Conservation (phyloP, 768 basidiomycete species). For the Boletus tomentosulus region DNA sequence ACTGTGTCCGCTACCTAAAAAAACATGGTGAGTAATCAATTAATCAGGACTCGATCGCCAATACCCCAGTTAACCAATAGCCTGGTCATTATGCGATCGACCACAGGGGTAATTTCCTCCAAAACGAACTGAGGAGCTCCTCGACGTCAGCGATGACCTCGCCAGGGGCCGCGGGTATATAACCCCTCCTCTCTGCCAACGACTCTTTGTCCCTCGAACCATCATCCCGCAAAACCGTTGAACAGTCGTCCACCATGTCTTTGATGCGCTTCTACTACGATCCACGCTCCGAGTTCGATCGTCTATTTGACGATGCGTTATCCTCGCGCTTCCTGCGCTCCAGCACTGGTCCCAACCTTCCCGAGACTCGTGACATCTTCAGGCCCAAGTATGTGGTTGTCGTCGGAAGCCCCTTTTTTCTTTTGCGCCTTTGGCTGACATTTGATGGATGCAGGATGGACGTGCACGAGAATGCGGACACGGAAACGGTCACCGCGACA, state of each 20-base stretch:
- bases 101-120: neutral
- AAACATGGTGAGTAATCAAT: no score
- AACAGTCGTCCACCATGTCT: conserved; percentile 18
- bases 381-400: conserved; percentile 33
- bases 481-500: conserved; percentile 47
- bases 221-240: neutral
- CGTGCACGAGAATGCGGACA: conserved; percentile 45
- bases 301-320: conserved; percentile 40
- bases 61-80: no score
- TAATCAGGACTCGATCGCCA: no score
- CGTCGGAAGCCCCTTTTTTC: neutral
- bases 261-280: conserved; percentile 32
- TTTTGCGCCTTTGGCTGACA: neutral
- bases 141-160: neutral
- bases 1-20: no score
- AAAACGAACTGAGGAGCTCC: neutral
- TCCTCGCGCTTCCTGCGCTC: conserved; percentile 24
- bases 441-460: conserved; percentile 43
- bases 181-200: neutral
- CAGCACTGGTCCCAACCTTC: neutral
- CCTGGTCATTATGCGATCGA: no score
- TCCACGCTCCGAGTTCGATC: conserved; percentile 40
- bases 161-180: neutral
- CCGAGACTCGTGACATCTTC: conserved; percentile 15
- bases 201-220: neutral